Evolutionary conservation across 2,329 filamentous ascomycete genomes (phyloP), one percentile per base, ranked within the genome.

Genomic region (Aspergillus nomiae): DNA sequence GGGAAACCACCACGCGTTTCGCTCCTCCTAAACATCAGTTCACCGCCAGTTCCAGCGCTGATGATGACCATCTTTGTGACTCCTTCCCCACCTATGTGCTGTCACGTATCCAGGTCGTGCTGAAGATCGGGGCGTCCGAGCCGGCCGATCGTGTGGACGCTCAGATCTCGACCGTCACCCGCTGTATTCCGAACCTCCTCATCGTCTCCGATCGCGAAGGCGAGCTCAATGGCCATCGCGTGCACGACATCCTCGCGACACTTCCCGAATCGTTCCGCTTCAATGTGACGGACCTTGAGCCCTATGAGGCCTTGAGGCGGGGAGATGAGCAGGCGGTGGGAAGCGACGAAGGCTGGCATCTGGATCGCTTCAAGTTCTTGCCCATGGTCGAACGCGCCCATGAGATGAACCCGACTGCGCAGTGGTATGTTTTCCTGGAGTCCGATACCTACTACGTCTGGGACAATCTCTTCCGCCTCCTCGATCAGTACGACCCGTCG

Each of bases 341-440:
- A 59, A 73, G 77, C 62, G 30, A 75, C 76, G 64, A 76, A 72
- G 84, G 84, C 2, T 86, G 85, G 85, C 79, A 74, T 30, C 77
- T 86, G 53, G 85, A 87, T 73, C 84, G 84, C 69, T 87, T 82
- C 78, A 87, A 87, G 71, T 86, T 86, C 65, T 70, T 87, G 34
- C 83, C 85, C 46, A 84, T 85, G 80, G 75, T 87, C 5, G 82
- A 85, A 62, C 74, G 80, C 32, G 81, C 84, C 0, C 85, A 83
- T 74, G 73, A 77, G 32, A 71, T 75, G 59, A 82, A 81, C 36
- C 81, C 81, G 2, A 73, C 79, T n/a, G 81, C 81, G 53, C 77
- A 83, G 41, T 86, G 85, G 80, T 87, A 85, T 67, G 80, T 87
- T 59, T 85, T 86, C 70, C 81, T 85, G 54, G 85, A 87, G 67